A percentile compares a stretch with the other conserved stretches of the same genome.
Evolutionary conservation across 768 basidiomycete genomes (phyloP).

Genomic region (Ramaria sp.): DNA sequence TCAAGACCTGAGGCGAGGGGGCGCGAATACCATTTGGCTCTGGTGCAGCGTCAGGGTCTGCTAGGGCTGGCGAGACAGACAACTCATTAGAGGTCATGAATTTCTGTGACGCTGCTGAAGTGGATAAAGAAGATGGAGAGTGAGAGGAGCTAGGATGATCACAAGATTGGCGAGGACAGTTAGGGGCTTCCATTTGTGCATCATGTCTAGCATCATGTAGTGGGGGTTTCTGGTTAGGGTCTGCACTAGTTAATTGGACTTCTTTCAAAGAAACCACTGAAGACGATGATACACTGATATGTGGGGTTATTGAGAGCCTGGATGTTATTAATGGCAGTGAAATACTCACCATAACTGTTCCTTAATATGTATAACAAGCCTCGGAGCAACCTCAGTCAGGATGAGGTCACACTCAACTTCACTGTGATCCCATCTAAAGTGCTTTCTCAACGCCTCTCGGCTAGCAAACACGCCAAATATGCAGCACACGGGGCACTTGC

Average conservation of each 20-base stretch:
- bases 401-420: conserved; percentile 19
- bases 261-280: no score
- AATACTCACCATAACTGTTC: conserved; percentile 1
- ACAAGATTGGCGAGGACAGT: no score
- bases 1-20: no score
- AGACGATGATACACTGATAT: not conserved
- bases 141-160: no score
- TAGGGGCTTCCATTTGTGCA: no score
- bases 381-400: conserved; percentile 25
- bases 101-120: not conserved
- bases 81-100: not conserved
- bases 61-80: not conserved
- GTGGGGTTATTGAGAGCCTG: not conserved
- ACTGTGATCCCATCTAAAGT: conserved; percentile 40
- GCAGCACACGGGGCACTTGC: conserved; percentile 47
- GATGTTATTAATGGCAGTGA: not conserved
- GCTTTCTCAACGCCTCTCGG: conserved; percentile 32
- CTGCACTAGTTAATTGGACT: no score
- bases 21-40: not conserved
- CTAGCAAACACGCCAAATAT: conserved; percentile 33
- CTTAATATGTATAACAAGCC: conserved; percentile 7
- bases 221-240: no score
- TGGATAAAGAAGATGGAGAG: no score
- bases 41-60: not conserved
- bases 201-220: no score